These are phyloP conservation scores for Lanmaoa pseudosensibilis DNA, from an alignment of 768 basidiomycete genomes.

Conservation along the genomic window DNA sequence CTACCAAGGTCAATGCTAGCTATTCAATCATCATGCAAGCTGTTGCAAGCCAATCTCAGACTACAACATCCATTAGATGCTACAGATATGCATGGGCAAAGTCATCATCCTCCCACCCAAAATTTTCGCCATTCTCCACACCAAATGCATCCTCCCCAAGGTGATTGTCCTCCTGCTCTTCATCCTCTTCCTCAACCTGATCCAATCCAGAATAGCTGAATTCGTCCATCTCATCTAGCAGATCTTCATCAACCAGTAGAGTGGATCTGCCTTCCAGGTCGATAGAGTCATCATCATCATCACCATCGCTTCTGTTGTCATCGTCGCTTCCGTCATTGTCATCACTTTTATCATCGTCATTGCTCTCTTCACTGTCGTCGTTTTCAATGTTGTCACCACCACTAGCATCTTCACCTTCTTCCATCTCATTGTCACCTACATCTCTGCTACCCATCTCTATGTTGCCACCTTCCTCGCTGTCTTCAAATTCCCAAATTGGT, in stretches of 20 bases:
- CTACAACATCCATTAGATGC: no score
- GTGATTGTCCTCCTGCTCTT: neutral
- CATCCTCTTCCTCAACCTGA: neutral
- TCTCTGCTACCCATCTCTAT: neutral
- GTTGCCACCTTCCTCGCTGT: neutral
- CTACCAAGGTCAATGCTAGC: no score
- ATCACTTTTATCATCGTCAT: neutral
- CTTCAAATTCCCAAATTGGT: neutral
- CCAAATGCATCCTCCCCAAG: neutral
- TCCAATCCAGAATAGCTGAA: neutral
- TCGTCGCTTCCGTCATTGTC: neutral
- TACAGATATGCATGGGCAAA: no score
- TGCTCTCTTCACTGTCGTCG: no score
- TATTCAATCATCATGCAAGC: no score
- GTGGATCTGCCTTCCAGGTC: neutral
- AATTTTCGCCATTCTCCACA: neutral
- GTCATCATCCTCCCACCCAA: no score
- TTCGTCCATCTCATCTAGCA: neutral
- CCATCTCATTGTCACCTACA: neutral
- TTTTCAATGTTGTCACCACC: neutral
- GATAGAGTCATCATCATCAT: no score
- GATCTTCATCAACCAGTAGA: neutral
- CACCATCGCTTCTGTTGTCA: no score
- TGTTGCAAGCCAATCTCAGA: no score
- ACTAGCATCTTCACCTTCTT: no score